Evolutionary conservation across 768 basidiomycete species (phyloP).

Genomic region (Amanita fuliginea): DNA sequence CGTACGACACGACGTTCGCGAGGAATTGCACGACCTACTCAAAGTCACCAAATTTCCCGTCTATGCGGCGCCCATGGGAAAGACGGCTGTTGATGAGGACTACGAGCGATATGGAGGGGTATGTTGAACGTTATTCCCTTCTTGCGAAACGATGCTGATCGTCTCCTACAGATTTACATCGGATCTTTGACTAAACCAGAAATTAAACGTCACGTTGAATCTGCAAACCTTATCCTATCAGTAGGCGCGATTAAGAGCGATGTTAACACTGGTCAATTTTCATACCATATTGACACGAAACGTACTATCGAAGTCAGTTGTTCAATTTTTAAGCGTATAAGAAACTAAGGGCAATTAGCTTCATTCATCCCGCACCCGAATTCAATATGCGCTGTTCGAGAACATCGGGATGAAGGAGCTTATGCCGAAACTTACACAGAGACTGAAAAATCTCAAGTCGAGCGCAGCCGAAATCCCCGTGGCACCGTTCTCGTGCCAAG

Average conservation of each 20-base stretch:
- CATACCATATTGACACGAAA: slow-evolving; percentile 51
- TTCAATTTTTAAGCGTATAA: not conserved
- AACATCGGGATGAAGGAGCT: slow-evolving; percentile 68
- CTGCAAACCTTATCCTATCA: slow-evolving; percentile 63
- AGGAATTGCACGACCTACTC: slow-evolving; percentile 53
- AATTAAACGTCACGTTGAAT: slow-evolving; percentile 64
- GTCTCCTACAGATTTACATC: slow-evolving; percentile 54
- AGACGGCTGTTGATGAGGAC: slow-evolving; percentile 61
- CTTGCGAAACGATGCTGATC: not conserved
- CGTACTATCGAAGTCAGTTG: slow-evolving; percentile 50
- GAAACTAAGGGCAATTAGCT: slow-evolving; percentile 29
- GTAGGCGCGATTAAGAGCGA: slow-evolving; percentile 64
- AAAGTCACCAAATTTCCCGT: slow-evolving; percentile 61
- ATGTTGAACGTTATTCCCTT: slow-evolving; percentile 17
- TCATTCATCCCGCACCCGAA: slow-evolving; percentile 62
- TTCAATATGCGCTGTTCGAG: slow-evolving; percentile 53
- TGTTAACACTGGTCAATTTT: slow-evolving; percentile 86
- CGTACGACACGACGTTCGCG: slow-evolving; percentile 54
- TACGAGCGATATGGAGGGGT: slow-evolving; percentile 74
- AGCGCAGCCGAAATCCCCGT: slow-evolving; percentile 34
- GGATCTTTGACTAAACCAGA: slow-evolving; percentile 58
- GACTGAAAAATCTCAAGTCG: slow-evolving; percentile 29
- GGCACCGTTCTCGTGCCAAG: slow-evolving; percentile 26
- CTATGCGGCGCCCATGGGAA: slow-evolving; percentile 74
- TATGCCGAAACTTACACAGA: slow-evolving; percentile 59